A percentile compares a stretch with the other conserved stretches of the same genome.
These are phyloP conservation scores for Candida tammaniensis DNA, from an alignment of 805 yeast species.

Conservation along the genomic window DNA sequence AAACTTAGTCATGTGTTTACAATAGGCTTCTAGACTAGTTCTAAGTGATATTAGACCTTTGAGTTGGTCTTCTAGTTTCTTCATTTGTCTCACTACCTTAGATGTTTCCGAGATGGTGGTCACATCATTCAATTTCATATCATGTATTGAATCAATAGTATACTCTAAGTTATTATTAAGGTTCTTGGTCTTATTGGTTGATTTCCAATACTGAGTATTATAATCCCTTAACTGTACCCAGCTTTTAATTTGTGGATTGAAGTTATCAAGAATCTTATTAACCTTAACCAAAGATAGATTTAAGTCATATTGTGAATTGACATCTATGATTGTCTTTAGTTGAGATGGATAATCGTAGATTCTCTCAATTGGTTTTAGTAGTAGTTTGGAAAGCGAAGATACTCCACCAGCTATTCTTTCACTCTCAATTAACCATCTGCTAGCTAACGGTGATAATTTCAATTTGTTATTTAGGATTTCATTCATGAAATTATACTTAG, in stretches of 20 bases:
- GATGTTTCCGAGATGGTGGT: too few species aligned
- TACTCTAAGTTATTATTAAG: slow-evolving; percentile 10
- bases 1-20: slow-evolving; percentile 1
- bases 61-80: too few species aligned
- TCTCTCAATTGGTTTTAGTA: slow-evolving; percentile 46
- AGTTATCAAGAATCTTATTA: slow-evolving; percentile 16
- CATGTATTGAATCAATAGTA: background rate
- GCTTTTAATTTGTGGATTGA: slow-evolving; percentile 11
- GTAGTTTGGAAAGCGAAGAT: slow-evolving; percentile 18
- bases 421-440: slow-evolving; percentile 4
- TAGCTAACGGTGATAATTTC: slow-evolving; percentile 1
- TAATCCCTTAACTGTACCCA: slow-evolving; percentile 13
- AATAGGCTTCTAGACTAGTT: background rate
- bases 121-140: background rate
- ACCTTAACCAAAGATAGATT: slow-evolving; percentile 19
- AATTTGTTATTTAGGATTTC: slow-evolving; percentile 4
- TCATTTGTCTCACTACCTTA: too few species aligned
- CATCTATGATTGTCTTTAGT: slow-evolving; percentile 17
- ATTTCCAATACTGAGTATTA: too few species aligned
- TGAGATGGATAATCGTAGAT: slow-evolving; percentile 32
- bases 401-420: background rate
- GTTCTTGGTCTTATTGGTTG: background rate
- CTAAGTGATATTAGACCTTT: too few species aligned
- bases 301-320: slow-evolving; percentile 9
- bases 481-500: slow-evolving; percentile 4